Evolutionary conservation across 805 yeast species (phyloP).

Genomic region (Metschnikowia aberdeeniae): DNA sequence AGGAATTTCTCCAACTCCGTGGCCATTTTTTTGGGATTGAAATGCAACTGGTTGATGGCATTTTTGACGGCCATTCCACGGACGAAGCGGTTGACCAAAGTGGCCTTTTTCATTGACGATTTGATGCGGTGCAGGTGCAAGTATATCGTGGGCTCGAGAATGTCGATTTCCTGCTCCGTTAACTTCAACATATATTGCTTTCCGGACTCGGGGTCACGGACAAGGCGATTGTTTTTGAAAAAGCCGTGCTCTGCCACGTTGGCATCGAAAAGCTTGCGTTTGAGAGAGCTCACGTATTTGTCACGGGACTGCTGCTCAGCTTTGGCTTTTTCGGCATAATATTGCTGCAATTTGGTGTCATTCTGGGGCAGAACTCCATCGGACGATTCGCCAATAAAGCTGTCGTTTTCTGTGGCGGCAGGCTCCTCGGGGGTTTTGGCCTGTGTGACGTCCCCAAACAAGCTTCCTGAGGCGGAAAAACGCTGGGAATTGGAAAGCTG

Average conservation of each 20-base stretch:
- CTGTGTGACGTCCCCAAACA: constrained; percentile 34
- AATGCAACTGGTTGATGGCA: constrained; percentile 91
- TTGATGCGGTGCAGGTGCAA: constrained; percentile 76
- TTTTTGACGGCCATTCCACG: constrained; percentile 64
- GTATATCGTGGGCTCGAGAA: constrained; percentile 85
- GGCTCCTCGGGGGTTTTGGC: constrained; percentile 9
- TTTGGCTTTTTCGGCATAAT: constrained; percentile 41
- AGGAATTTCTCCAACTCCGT: constrained; percentile 75
- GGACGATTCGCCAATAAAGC: constrained; percentile 7
- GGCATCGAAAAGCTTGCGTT: constrained; percentile 55
- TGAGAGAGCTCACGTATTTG: constrained; percentile 66
- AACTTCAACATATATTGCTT: constrained; percentile 53
- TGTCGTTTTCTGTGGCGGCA: constrained; percentile 4
- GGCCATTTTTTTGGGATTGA: constrained; percentile 73
- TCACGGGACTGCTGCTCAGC: constrained; percentile 46
- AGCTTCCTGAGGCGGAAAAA: constrained; percentile 10
- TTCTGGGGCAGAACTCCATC: constrained; percentile 25
- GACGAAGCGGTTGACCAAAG: constrained; percentile 70
- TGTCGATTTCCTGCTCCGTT: constrained; percentile 61
- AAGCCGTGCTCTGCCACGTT: constrained; percentile 63
- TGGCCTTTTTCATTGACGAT: constrained; percentile 86
- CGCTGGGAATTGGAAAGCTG: neutral
- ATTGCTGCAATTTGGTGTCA: constrained; percentile 45
- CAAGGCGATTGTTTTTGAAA: constrained; percentile 58
- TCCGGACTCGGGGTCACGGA: constrained; percentile 40